Percentiles rank a stretch among this genome's conserved stretches.
These are phyloP conservation scores for Carex myosuroides DNA, from an alignment of 176 grass and related monocot genomes.

Conservation along the genomic window DNA sequence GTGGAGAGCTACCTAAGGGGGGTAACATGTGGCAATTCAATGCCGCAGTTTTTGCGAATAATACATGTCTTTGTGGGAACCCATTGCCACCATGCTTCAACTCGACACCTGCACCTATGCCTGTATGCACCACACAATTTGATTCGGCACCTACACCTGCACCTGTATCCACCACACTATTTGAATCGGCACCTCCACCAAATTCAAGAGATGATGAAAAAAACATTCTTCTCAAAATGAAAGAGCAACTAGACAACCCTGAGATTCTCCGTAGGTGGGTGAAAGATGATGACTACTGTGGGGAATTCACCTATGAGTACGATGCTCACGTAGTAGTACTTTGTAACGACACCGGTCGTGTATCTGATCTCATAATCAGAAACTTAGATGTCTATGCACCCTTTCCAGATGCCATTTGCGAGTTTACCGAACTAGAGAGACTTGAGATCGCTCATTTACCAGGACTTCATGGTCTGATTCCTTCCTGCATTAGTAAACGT, in stretches of 20 bases:
- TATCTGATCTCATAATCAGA: background rate
- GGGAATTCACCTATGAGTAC: too few species aligned
- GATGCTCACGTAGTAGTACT: too few species aligned
- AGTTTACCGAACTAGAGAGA: background rate
- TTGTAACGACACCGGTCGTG: background rate
- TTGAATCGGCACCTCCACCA: too few species aligned
- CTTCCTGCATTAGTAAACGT: background rate
- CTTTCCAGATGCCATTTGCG: background rate
- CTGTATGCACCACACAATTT: background rate
- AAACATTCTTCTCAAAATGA: background rate
- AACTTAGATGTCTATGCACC: background rate
- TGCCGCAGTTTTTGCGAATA: background rate
- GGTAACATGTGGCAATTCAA: background rate
- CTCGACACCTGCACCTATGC: background rate
- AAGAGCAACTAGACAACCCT: background rate
- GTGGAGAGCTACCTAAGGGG: background rate
- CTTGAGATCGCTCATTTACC: background rate
- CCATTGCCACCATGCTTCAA: background rate
- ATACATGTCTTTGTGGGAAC: background rate
- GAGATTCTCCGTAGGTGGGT: background rate
- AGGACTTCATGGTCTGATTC: background rate
- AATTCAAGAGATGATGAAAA: background rate
- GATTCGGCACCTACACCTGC: too few species aligned
- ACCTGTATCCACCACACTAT: too few species aligned
- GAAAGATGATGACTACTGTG: background rate